These are phyloP conservation scores for Neoarthrinium moseri DNA, from an alignment of 2,329 filamentous ascomycete genomes.

Conservation along the genomic window DNA sequence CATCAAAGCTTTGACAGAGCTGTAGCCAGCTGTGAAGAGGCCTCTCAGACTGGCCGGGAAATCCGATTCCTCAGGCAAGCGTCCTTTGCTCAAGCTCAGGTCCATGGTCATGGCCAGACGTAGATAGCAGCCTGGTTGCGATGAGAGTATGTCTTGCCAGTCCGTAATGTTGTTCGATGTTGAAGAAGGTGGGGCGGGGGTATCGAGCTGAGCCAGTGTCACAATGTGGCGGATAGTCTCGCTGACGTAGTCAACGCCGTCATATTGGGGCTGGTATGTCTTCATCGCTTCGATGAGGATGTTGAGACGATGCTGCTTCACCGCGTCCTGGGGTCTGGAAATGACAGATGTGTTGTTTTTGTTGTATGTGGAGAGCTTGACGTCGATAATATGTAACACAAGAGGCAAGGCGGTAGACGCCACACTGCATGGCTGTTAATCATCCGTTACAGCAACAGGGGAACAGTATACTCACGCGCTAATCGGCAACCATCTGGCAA, in stretches of 20 bases:
- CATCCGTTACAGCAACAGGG: neutral
- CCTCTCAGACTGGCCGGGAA: slow-evolving; percentile 38
- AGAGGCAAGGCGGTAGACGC: slow-evolving; percentile 35
- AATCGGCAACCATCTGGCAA: slow-evolving; percentile 45
- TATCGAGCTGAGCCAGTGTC: slow-evolving; percentile 37
- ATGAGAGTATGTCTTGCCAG: slow-evolving; percentile 41
- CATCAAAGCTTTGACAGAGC: slow-evolving; percentile 31
- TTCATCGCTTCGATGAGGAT: slow-evolving; percentile 46
- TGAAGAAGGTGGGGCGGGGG: slow-evolving; percentile 14
- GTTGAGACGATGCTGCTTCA: slow-evolving; percentile 42
- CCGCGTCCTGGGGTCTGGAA: slow-evolving; percentile 31
- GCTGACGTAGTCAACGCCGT: slow-evolving; percentile 43
- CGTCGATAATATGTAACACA: slow-evolving; percentile 35
- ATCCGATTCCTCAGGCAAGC: slow-evolving; percentile 37
- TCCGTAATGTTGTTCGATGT: slow-evolving; percentile 29
- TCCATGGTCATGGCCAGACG: slow-evolving; percentile 43
- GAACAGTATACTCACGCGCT: slow-evolving; percentile 36
- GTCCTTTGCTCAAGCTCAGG: slow-evolving; percentile 39
- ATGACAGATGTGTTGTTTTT: slow-evolving; percentile 16
- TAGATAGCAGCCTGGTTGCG: slow-evolving; percentile 37
- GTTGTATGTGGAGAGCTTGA: slow-evolving; percentile 31
- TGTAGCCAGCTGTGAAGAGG: slow-evolving; percentile 36
- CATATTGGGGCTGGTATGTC: slow-evolving; percentile 43
- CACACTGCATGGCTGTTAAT: slow-evolving; percentile 18
- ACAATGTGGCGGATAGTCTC: slow-evolving; percentile 42